Evolutionary conservation across 228 moss, liverwort and hornwort genomes (phyloP).

Genomic region (Sphagnum fallax): DNA sequence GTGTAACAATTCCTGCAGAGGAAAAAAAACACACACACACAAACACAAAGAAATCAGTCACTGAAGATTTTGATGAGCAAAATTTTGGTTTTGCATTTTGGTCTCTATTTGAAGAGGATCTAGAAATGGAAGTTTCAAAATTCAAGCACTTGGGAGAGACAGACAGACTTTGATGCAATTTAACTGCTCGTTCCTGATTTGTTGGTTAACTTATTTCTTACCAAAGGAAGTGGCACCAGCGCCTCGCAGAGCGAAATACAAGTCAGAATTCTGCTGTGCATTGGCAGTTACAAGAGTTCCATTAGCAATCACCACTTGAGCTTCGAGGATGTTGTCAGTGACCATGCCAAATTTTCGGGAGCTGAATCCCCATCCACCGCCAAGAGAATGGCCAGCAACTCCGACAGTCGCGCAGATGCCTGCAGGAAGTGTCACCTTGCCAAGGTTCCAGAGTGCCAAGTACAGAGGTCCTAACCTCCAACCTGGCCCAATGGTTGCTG

Average conservation of each 20-base stretch:
- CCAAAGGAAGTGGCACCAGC: constrained; percentile 62
- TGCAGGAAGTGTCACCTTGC: constrained; percentile 59
- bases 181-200: no score
- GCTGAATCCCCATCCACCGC: constrained; percentile 78
- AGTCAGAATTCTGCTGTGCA: constrained; percentile 39
- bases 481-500: constrained; percentile 48
- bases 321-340: constrained; percentile 43
- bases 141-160: no score
- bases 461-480: constrained; percentile 61
- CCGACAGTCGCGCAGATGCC: constrained; percentile 68
- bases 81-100: no score
- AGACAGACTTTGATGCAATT: no score
- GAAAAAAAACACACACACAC: neutral
- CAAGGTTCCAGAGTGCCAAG: constrained; percentile 68
- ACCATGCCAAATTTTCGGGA: constrained; percentile 57
- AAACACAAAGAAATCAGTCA: no score
- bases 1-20: constrained; percentile 43
- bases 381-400: constrained; percentile 55
- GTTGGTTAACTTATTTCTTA: neutral
- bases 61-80: no score
- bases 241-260: constrained; percentile 46
- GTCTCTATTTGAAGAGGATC: no score
- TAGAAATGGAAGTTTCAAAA: no score
- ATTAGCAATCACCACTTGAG: constrained; percentile 35
- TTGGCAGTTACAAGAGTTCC: constrained; percentile 53